Percentiles rank a stretch among this genome's conserved stretches.
phyloP scores from a whole-genome alignment of 139 green algal species.

The Spirogloea muscicola region DNA sequence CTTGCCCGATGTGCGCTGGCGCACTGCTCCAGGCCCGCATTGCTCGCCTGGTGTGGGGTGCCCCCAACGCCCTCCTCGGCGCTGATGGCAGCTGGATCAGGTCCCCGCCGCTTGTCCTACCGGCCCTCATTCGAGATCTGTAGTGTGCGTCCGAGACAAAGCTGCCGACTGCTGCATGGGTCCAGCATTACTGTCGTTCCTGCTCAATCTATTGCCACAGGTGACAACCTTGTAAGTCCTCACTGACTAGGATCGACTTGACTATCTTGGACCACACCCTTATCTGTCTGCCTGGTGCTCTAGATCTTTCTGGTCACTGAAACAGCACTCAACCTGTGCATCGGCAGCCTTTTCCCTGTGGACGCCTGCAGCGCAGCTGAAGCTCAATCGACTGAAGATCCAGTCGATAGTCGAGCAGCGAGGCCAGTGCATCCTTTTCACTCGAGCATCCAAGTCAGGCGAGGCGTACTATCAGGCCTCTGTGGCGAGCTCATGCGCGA shows the following conservation, averaged over 20 bases:
- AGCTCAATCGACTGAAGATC: neutral
- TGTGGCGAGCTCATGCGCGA: slow-evolving; percentile 21
- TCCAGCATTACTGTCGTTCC: neutral
- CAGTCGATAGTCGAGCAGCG: neutral
- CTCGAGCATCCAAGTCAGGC: slow-evolving; percentile 14
- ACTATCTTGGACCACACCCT: neutral
- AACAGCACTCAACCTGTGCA: neutral
- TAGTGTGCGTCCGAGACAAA: neutral
- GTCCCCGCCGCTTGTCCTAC: neutral
- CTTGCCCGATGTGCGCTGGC: slow-evolving; percentile 93
- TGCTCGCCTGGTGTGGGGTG: slow-evolving; percentile 77
- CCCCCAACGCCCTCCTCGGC: slow-evolving; percentile 71
- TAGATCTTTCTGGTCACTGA: neutral
- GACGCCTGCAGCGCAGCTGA: neutral
- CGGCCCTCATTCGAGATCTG: neutral
- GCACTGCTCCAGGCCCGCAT: slow-evolving; percentile 79
- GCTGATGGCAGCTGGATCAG: slow-evolving; percentile 81
- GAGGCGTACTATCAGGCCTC: slow-evolving; percentile 18
- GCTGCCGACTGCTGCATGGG: neutral
- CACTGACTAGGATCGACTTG: neutral
- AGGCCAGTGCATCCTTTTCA: slow-evolving; percentile 39
- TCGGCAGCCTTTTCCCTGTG: too few species aligned
- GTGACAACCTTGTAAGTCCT: slow-evolving; percentile 4
- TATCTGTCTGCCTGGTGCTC: neutral
- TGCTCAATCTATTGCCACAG: neutral